A percentile compares a stretch with the other conserved stretches of the same genome.
phyloP scores from a whole-genome alignment of 2,329 filamentous ascomycete genomes.

The Nothopassalora personata region DNA sequence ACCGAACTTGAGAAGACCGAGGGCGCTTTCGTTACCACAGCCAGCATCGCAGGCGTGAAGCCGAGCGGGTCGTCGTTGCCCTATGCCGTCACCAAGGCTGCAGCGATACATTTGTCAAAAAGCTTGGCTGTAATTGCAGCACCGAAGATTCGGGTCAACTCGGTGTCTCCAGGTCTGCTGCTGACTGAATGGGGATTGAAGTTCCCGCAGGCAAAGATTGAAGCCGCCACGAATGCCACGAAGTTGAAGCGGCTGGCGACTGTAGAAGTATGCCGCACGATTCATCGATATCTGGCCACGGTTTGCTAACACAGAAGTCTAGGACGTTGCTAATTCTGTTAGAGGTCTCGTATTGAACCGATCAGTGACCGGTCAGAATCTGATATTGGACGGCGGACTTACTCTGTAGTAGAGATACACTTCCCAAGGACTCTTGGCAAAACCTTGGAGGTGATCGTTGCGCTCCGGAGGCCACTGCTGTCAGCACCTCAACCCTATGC shows the following conservation, averaged over 20 bases:
- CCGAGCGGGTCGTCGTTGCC: constrained; percentile 56
- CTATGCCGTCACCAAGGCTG: constrained; percentile 36
- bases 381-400: constrained; percentile 43
- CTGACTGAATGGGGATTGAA: constrained; percentile 45
- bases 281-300: constrained; percentile 7
- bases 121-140: constrained; percentile 50
- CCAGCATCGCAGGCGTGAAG: constrained; percentile 59
- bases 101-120: constrained; percentile 51
- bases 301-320: background rate
- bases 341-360: constrained; percentile 46
- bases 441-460: too few species aligned
- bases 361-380: constrained; percentile 50
- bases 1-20: constrained; percentile 52
- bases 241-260: constrained; percentile 50
- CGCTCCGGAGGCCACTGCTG: too few species aligned
- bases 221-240: constrained; percentile 39
- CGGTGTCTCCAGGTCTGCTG: constrained; percentile 50
- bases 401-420: constrained; percentile 10
- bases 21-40: constrained; percentile 60
- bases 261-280: constrained; percentile 39
- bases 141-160: constrained; percentile 56
- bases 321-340: constrained; percentile 53
- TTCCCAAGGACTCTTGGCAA: background rate
- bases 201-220: constrained; percentile 43
- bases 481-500: too few species aligned